Evolutionary conservation across 805 yeast species (phyloP).

Genomic region (Candida qinlingensis): DNA sequence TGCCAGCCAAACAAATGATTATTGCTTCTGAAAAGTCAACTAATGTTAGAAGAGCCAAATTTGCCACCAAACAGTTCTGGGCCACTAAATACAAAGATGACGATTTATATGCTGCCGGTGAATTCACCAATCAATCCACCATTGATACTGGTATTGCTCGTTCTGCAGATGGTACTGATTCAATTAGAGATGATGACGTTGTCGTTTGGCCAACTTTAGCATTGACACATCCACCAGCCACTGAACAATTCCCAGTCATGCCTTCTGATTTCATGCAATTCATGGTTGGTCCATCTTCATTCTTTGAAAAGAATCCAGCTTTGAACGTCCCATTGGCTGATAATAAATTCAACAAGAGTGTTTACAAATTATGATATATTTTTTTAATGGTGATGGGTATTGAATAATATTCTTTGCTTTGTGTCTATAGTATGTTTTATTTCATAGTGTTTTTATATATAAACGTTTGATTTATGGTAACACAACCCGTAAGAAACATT

Average conservation of each 20-base stretch:
- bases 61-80: conserved; percentile 77
- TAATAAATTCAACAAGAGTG: conserved; percentile 55
- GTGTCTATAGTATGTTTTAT: not conserved
- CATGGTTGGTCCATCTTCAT: conserved; percentile 62
- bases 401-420: not conserved
- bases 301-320: conserved; percentile 75
- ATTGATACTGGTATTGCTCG: conserved; percentile 62
- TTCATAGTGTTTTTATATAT: no score
- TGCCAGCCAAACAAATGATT: conserved; percentile 75
- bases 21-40: conserved; percentile 58
- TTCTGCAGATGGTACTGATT: conserved; percentile 66
- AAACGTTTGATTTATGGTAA: no score
- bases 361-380: not conserved
- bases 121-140: conserved; percentile 77
- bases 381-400: no score
- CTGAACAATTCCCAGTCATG: conserved; percentile 89
- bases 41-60: conserved; percentile 66
- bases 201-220: conserved; percentile 83
- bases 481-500: no score
- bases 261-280: conserved; percentile 75
- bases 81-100: conserved; percentile 73
- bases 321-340: conserved; percentile 70
- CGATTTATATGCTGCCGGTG: conserved; percentile 76
- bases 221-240: conserved; percentile 75
- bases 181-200: conserved; percentile 67